A percentile compares a stretch with the other conserved stretches of the same genome.
These are phyloP conservation scores for Fagus crenata DNA, from an alignment of 306 rosid genomes.

Conservation along the genomic window DNA sequence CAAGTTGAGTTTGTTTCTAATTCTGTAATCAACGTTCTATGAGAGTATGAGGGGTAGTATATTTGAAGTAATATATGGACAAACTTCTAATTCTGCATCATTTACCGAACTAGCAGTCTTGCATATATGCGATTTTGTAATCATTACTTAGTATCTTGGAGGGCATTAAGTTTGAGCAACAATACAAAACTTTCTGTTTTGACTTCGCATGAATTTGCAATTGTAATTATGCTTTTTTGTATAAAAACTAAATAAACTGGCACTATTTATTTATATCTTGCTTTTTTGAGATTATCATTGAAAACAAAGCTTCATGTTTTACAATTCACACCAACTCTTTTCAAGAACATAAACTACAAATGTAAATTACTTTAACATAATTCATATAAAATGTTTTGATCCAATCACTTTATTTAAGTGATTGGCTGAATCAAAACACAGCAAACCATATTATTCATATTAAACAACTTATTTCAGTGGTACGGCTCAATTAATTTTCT, in stretches of 20 bases:
- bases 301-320: not conserved
- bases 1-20: too few relatives aligned
- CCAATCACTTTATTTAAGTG: not conserved
- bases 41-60: too few relatives aligned
- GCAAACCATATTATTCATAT: not conserved
- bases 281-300: not conserved
- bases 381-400: not conserved
- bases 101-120: too few relatives aligned
- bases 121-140: too few relatives aligned
- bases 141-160: not conserved
- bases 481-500: conserved; percentile 37
- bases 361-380: not conserved
- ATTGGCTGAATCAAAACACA: not conserved
- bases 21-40: too few relatives aligned
- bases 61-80: too few relatives aligned
- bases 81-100: too few relatives aligned
- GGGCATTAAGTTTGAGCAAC: not conserved
- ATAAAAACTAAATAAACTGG: not conserved
- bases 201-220: not conserved
- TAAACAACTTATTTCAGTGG: conserved; percentile 1
- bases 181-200: not conserved
- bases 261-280: not conserved
- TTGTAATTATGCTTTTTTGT: not conserved
- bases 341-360: not conserved
- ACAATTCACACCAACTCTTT: not conserved